Conservation (phyloP, 2,329 filamentous ascomycete species). For the Diaporthe vexans region DNA sequence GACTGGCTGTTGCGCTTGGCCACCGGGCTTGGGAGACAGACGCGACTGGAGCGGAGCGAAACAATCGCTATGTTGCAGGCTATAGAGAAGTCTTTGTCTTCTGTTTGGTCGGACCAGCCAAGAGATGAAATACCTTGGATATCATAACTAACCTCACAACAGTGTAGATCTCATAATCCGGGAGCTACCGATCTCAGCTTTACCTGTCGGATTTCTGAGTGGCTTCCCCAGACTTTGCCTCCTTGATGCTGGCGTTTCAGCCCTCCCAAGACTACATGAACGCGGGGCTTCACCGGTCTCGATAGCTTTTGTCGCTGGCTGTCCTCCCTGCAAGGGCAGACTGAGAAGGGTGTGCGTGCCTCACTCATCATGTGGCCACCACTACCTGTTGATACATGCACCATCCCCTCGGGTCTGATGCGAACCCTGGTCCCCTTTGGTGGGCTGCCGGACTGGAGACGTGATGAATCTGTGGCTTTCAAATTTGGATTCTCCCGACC, state of each 20-base stretch:
- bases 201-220: conserved; percentile 13
- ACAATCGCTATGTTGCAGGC: not conserved
- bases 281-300: conserved; percentile 39
- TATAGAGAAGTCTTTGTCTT: not conserved
- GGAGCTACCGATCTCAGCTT: conserved; percentile 38
- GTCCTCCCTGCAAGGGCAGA: conserved; percentile 40
- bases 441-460: conserved; percentile 31
- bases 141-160: conserved; percentile 4
- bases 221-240: not conserved
- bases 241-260: conserved; percentile 33
- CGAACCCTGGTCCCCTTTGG: conserved; percentile 18
- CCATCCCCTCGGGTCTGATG: conserved; percentile 38
- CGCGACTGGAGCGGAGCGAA: not conserved
- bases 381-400: conserved; percentile 27
- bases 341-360: conserved; percentile 27
- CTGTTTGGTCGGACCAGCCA: not conserved
- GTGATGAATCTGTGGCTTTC: conserved; percentile 27
- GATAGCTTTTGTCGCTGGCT: conserved; percentile 36
- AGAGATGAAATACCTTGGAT: not conserved
- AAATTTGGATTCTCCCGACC: not conserved
- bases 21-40: not conserved
- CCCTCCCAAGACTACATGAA: conserved; percentile 21
- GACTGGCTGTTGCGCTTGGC: not conserved
- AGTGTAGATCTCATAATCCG: conserved; percentile 22
- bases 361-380: conserved; percentile 40